Evolutionary conservation across 2,329 filamentous ascomycete species (phyloP), one percentile per base, ranked within the genome.

Genomic region (Podosphaera fusca): DNA sequence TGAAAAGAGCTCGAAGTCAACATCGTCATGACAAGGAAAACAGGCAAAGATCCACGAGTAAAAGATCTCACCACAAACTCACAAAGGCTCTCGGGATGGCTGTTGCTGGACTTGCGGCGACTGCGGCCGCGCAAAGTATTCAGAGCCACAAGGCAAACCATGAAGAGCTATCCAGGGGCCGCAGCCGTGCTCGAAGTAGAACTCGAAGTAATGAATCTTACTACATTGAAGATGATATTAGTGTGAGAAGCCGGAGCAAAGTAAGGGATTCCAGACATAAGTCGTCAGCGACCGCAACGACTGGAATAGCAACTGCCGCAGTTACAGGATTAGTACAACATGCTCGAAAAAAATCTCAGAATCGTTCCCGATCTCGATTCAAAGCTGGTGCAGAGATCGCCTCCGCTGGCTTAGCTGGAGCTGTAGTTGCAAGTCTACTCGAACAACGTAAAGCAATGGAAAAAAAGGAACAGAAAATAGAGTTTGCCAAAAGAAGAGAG

Each of bases 71-170:
- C 61, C 74, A 72, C 47, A 73, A 73, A 54, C 69, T 82, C 57
- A 80, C 80, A 66, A 80, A 77, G 1, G 79, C 78, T 30, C 70
- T 82, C 30, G 80, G 79, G 36, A 72, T 82, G 47, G 80, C 80
- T 7, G 79, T 79, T 8, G 78, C 80, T 30, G 79, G 79, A 14
- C 71, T 82, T 31, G 80, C 79, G 6, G 77, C 80, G 29, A 79
- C 79, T 2, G 80, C 79, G n/a, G 79, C 79, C 4, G 74, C 78
- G 60, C 81, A 82, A 64, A 81, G 81, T 63, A 76, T 78, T 65
- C 75, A 81, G 60, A 74, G 75, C 62, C 77, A 73, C 67, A 80
- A 78, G 64, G 67, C 75, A 50, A 77, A 81, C 50, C 78, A 75
- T 63, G 79, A 81, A 60, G 79, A 82, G 62, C 67, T 72, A 12